These are phyloP conservation scores for Citrus medica DNA, from an alignment of 345 rosid species.

Conservation along the genomic window DNA sequence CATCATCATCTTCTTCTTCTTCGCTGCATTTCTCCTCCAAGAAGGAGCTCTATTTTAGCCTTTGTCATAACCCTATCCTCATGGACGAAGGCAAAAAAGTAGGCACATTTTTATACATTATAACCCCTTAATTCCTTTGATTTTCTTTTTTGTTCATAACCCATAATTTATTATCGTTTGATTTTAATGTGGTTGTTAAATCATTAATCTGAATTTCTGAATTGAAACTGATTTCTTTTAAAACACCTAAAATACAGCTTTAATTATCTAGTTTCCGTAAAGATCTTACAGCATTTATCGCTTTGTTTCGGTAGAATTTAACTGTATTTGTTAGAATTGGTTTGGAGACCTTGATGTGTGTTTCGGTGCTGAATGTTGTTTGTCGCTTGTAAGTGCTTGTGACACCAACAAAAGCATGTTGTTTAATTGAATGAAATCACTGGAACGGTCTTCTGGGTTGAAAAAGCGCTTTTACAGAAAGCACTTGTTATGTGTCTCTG, in stretches of 20 bases:
- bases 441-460: background rate
- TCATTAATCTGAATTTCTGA: background rate
- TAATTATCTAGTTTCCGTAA: too few species aligned
- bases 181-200: background rate
- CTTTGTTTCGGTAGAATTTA: too few species aligned
- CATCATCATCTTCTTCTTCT: too few species aligned
- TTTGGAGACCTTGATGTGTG: background rate
- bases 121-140: background rate
- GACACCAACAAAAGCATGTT: background rate
- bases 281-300: too few species aligned
- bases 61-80: conserved; percentile 43
- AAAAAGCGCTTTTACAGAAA: background rate
- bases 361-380: background rate
- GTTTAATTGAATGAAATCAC: background rate
- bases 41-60: conserved; percentile 43
- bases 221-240: too few species aligned
- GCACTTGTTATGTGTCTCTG: background rate
- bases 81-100: conserved; percentile 60
- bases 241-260: too few species aligned
- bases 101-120: background rate
- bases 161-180: too few species aligned
- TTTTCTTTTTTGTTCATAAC: background rate
- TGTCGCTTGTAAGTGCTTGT: background rate
- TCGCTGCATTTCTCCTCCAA: conserved; percentile 20
- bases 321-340: background rate